These are phyloP conservation scores for Globisporangium radiosum DNA, from an alignment of 352 stramenopile genomes.

Conservation along the genomic window DNA sequence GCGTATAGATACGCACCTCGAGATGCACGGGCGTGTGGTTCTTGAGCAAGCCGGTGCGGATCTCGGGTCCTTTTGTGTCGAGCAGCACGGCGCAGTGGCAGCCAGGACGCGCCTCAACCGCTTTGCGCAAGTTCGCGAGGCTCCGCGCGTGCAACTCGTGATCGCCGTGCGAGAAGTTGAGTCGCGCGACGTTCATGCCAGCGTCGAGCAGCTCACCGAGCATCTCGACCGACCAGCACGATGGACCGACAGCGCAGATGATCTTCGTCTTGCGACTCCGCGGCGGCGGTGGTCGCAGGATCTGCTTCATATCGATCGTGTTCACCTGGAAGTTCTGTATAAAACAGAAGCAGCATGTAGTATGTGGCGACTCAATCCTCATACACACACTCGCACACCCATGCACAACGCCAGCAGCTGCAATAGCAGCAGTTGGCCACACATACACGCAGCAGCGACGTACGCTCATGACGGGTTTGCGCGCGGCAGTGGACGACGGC, in stretches of 20 bases:
- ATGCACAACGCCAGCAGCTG: neutral
- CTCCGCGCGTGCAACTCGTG: constrained; percentile 89
- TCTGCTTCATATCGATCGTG: constrained; percentile 57
- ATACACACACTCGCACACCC: too few species aligned
- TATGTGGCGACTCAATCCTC: too few species aligned
- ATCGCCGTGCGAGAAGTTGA: constrained; percentile 99
- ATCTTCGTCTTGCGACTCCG: constrained; percentile 96
- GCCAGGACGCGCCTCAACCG: constrained; percentile 55
- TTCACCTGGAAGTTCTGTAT: constrained; percentile 61
- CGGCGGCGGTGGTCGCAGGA: constrained; percentile 42
- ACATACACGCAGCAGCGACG: neutral
- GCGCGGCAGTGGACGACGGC: constrained; percentile 24
- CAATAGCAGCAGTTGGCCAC: neutral
- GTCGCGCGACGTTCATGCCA: constrained; percentile 96
- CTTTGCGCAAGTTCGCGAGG: constrained; percentile 86
- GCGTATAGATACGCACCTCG: constrained; percentile 20
- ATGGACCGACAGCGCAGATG: constrained; percentile 97
- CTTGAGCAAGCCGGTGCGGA: constrained; percentile 88
- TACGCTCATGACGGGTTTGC: constrained; percentile 27
- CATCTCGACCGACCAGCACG: constrained; percentile 94
- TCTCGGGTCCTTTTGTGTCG: constrained; percentile 97
- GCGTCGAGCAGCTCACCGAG: constrained; percentile 87
- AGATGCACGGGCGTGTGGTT: constrained; percentile 62
- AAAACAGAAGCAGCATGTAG: neutral
- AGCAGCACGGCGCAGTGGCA: constrained; percentile 91